Evolutionary conservation across 129 eudicot species (phyloP).

Genomic region (sunflower (Helianthus annuus)): DNA sequence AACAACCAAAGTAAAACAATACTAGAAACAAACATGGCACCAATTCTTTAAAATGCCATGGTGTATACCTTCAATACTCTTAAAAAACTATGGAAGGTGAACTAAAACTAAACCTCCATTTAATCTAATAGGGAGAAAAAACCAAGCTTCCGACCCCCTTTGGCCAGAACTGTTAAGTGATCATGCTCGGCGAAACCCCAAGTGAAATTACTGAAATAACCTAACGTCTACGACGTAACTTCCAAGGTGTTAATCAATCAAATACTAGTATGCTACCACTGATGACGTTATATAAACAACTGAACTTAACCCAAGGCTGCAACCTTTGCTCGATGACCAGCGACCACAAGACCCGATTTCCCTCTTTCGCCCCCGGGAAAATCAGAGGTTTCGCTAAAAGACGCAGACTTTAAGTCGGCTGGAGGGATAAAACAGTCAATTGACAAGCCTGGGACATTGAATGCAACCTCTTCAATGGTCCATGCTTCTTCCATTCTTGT

Average conservation of each 20-base stretch:
- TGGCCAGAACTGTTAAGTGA: not conserved
- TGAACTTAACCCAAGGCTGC: not conserved
- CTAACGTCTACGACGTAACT: not conserved
- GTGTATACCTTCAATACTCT: not conserved
- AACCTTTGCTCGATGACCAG: not conserved
- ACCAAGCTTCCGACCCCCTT: not conserved
- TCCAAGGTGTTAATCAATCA: not conserved
- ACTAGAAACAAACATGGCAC: not conserved
- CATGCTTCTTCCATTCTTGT: conserved; percentile 77
- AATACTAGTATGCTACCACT: not conserved
- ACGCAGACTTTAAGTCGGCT: not conserved
- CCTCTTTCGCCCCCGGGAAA: not conserved
- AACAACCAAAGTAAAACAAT: not conserved
- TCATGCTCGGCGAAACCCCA: not conserved
- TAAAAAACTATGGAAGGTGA: not conserved
- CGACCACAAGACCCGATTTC: not conserved
- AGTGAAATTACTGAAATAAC: not conserved
- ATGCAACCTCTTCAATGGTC: conserved; percentile 45
- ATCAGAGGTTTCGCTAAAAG: not conserved
- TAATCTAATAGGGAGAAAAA: not conserved
- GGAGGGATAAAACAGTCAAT: conserved; percentile 18
- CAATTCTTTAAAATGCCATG: conserved; percentile 1
- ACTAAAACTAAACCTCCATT: conserved; percentile 6
- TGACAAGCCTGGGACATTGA: conserved; percentile 16
- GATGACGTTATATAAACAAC: not conserved